phyloP scores from a whole-genome alignment of 306 rosid genomes.

The Alnus rubra region DNA sequence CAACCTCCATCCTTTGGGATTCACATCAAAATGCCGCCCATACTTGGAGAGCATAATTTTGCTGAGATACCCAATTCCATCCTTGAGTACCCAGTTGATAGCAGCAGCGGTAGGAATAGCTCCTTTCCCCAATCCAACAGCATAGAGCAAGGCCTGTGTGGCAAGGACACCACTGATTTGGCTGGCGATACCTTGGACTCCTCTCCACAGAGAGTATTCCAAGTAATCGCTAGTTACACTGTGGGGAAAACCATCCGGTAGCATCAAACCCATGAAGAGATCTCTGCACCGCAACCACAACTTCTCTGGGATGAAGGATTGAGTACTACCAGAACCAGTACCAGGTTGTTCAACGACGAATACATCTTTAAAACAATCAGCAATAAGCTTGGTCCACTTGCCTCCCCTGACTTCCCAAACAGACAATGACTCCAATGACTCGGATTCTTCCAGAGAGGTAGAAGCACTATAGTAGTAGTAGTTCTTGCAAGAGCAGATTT shows the following conservation, averaged over 20 bases:
- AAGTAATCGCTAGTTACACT: constrained; percentile 81
- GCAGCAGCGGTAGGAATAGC: constrained; percentile 93
- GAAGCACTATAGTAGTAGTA: background rate
- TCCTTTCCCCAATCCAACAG: constrained; percentile 92
- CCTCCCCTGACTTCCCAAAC: constrained; percentile 84
- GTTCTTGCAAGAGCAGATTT: constrained; percentile 55
- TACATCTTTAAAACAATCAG: constrained; percentile 48
- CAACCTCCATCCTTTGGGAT: constrained; percentile 95
- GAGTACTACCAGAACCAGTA: constrained; percentile 26
- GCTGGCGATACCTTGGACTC: constrained; percentile 88
- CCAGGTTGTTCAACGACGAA: constrained; percentile 40
- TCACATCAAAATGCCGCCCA: constrained; percentile 93
- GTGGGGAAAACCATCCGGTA: constrained; percentile 86
- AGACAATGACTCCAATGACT: constrained; percentile 18
- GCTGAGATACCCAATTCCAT: constrained; percentile 91
- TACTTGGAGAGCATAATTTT: constrained; percentile 79
- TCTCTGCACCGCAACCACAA: constrained; percentile 49
- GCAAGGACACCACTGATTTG: constrained; percentile 90
- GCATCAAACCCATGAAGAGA: constrained; percentile 62
- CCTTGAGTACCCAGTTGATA: constrained; percentile 89
- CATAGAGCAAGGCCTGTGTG: constrained; percentile 89
- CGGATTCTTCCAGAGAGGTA: constrained; percentile 13
- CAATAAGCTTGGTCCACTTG: constrained; percentile 56
- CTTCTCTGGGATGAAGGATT: constrained; percentile 27
- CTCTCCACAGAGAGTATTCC: constrained; percentile 92